Conservation (phyloP, 2,329 filamentous ascomycete species). For the Fusarium avenaceum region DNA sequence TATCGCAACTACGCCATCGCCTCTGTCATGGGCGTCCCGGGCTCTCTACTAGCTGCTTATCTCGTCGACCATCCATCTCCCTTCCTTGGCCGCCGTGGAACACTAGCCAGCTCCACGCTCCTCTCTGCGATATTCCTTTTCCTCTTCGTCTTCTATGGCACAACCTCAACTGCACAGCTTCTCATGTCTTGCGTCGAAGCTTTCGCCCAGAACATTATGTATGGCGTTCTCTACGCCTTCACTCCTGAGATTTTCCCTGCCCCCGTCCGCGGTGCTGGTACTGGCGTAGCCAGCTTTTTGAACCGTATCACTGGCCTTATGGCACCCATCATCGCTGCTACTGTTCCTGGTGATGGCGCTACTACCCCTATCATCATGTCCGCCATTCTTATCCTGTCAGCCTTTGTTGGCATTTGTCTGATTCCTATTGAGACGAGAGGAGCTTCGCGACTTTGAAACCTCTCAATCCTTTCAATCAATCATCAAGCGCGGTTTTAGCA, state of each 20-base stretch:
- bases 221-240: conserved; percentile 81
- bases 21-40: conserved; percentile 80
- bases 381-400: conserved; percentile 68
- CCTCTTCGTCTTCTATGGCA: conserved; percentile 72
- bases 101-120: conserved; percentile 76
- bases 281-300: conserved; percentile 78
- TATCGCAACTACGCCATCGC: conserved; percentile 90
- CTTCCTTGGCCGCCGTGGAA: conserved; percentile 76
- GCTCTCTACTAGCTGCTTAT: conserved; percentile 79
- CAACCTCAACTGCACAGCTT: conserved; percentile 69
- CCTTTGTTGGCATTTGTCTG: conserved; percentile 70
- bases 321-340: conserved; percentile 77
- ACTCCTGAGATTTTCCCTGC: conserved; percentile 83
- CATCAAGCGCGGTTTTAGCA: conserved; percentile 4
- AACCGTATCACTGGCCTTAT: conserved; percentile 77
- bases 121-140: conserved; percentile 78
- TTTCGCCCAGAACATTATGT: conserved; percentile 82
- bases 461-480: conserved; percentile 2
- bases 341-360: conserved; percentile 68
- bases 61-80: conserved; percentile 76
- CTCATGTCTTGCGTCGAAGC: conserved; percentile 76
- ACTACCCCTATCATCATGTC: conserved; percentile 70
- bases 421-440: conserved; percentile 75
- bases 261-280: conserved; percentile 78
- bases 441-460: conserved; percentile 64